Evolutionary conservation across 176 grass and related monocot species (phyloP).

Genomic region (Triticum turgidum): DNA sequence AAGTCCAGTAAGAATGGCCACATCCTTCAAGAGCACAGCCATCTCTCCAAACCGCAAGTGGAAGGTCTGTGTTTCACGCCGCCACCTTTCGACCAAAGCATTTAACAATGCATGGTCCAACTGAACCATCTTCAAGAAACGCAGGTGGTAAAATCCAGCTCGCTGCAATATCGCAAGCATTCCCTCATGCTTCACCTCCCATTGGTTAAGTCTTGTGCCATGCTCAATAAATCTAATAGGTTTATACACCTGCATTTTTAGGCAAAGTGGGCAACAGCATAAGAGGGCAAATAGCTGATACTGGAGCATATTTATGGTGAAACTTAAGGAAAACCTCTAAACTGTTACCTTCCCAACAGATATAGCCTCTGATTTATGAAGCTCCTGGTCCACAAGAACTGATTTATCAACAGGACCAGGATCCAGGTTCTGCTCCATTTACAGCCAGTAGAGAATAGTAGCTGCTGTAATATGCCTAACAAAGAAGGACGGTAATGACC

Average conservation of each 20-base stretch:
- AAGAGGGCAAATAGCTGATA: neutral
- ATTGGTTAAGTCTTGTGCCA: constrained; percentile 46
- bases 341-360: constrained; percentile 38
- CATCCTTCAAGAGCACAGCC: constrained; percentile 46
- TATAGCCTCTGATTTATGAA: constrained; percentile 48
- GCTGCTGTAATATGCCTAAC: neutral
- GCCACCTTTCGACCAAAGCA: constrained; percentile 51
- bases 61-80: constrained; percentile 50
- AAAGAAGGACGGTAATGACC: neutral
- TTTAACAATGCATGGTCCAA: constrained; percentile 47
- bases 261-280: neutral
- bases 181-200: constrained; percentile 45
- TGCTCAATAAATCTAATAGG: constrained; percentile 57
- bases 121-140: constrained; percentile 48
- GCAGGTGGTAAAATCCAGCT: constrained; percentile 49
- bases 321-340: neutral
- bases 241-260: constrained; percentile 44
- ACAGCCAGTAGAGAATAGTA: constrained; percentile 13
- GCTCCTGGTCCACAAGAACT: constrained; percentile 42
- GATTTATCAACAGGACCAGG: constrained; percentile 57
- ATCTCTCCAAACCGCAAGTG: constrained; percentile 51
- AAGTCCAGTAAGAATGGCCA: constrained; percentile 44
- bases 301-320: neutral
- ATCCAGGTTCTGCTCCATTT: constrained; percentile 25
- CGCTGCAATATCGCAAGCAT: constrained; percentile 30